Evolutionary conservation across 2,329 filamentous ascomycete species (phyloP).

Genomic region (Endoconidiophora polonica): DNA sequence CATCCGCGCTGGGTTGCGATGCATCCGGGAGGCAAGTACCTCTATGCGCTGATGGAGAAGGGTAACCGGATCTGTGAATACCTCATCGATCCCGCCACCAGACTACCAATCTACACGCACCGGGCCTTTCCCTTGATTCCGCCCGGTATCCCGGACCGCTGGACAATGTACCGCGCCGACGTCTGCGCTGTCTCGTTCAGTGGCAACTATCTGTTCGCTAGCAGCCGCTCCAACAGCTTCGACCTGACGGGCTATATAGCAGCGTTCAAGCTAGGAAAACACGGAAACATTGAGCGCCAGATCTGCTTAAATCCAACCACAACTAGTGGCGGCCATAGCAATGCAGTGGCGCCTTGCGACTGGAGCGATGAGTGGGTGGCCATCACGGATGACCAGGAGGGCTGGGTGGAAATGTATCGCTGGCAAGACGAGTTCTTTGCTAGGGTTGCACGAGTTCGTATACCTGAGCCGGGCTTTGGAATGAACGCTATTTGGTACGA

Average conservation of each 20-base stretch:
- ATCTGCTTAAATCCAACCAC: conserved; percentile 70
- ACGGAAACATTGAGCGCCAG: conserved; percentile 59
- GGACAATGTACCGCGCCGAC: conserved; percentile 63
- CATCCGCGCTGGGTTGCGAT: conserved; percentile 83
- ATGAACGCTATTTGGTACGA: conserved; percentile 98
- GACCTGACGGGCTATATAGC: conserved; percentile 68
- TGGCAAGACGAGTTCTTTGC: conserved; percentile 71
- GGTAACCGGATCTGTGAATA: conserved; percentile 73
- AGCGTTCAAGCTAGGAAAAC: conserved; percentile 53
- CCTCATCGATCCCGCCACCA: conserved; percentile 55
- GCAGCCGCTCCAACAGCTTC: conserved; percentile 60
- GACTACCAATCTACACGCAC: conserved; percentile 63
- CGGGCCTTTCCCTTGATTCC: conserved; percentile 65
- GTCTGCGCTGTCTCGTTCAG: conserved; percentile 59
- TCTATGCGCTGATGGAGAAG: conserved; percentile 82
- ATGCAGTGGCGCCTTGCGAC: conserved; percentile 69
- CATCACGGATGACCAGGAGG: conserved; percentile 74
- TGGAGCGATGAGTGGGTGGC: conserved; percentile 85
- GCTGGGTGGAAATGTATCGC: conserved; percentile 73
- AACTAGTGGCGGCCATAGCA: conserved; percentile 75
- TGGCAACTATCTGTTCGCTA: conserved; percentile 66
- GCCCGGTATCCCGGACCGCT: conserved; percentile 40
- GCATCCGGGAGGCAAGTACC: conserved; percentile 58
- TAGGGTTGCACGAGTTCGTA: conserved; percentile 57
- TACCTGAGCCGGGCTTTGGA: conserved; percentile 76